A percentile compares a stretch with the other conserved stretches of the same genome.
phyloP scores from a whole-genome alignment of 78 protist genomes.

The Pigoraptor vietnamica region DNA sequence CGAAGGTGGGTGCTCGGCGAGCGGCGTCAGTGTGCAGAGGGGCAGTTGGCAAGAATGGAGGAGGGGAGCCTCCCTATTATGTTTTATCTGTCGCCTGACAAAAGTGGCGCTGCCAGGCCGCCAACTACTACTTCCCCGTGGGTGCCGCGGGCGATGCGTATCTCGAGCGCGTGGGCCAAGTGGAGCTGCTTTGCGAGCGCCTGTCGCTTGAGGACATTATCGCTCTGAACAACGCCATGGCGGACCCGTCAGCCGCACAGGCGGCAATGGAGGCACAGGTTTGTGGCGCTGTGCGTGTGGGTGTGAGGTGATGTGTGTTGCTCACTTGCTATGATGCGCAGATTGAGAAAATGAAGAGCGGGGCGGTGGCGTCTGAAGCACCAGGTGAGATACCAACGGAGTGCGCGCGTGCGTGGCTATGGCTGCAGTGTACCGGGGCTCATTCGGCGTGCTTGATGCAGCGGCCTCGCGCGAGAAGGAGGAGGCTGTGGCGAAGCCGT shows the following conservation, averaged over 20 bases:
- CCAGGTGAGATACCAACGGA: neutral
- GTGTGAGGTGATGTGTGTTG: neutral
- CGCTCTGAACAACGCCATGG: neutral
- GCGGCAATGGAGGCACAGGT: neutral
- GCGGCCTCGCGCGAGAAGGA: neutral
- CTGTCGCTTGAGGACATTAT: neutral
- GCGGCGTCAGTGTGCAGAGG: too few relatives aligned
- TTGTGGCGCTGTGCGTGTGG: neutral
- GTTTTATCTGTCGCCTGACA: too few relatives aligned
- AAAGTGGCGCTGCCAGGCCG: too few relatives aligned
- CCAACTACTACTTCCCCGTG: neutral
- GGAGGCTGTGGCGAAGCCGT: neutral
- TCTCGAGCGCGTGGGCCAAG: neutral
- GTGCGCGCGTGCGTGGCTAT: too few relatives aligned
- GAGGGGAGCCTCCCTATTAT: too few relatives aligned
- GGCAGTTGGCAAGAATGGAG: too few relatives aligned
- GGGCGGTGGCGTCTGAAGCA: neutral
- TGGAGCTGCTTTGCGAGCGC: slow-evolving; percentile 10
- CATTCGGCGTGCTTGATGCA: too few relatives aligned
- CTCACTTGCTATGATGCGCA: neutral
- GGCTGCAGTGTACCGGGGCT: too few relatives aligned
- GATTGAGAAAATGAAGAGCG: neutral
- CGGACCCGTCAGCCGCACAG: neutral
- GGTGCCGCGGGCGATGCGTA: neutral
- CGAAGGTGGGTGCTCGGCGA: neutral